These are phyloP conservation scores for Symmetrospora coprosmae DNA, from an alignment of 768 basidiomycete genomes.

Conservation along the genomic window DNA sequence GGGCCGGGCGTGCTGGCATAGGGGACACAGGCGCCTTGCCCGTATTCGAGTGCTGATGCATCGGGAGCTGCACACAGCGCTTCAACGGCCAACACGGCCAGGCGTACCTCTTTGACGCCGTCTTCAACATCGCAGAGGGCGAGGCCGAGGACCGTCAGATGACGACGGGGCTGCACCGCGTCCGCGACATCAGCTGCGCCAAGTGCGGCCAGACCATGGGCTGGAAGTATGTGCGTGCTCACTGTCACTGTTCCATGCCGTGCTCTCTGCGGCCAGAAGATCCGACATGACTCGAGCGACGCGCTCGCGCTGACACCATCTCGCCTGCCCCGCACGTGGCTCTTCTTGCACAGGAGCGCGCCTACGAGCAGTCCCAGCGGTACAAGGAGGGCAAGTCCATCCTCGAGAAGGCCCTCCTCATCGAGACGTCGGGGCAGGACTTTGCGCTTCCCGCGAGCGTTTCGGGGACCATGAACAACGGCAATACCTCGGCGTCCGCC, in stretches of 20 bases:
- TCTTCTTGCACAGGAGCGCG: constrained; percentile 67
- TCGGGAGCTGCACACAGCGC: neutral
- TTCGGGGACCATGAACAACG: neutral
- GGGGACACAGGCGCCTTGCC: neutral
- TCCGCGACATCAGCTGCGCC: constrained; percentile 84
- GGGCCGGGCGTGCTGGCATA: neutral
- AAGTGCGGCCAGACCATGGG: constrained; percentile 77
- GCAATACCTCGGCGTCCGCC: neutral
- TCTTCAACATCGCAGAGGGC: constrained; percentile 64
- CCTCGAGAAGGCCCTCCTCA: constrained; percentile 47
- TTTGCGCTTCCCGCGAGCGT: neutral
- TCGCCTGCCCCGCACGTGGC: too few species aligned
- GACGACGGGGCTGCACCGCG: constrained; percentile 93
- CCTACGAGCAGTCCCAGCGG: constrained; percentile 76
- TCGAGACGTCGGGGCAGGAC: neutral
- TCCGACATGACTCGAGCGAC: too few species aligned
- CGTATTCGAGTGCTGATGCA: neutral
- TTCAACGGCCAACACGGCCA: constrained; percentile 21
- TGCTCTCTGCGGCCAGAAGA: too few species aligned
- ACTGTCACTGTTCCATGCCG: neutral
- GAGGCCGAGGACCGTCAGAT: constrained; percentile 81
- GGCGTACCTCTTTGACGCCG: constrained; percentile 17
- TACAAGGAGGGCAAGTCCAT: constrained; percentile 99
- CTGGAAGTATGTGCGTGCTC: constrained; percentile 84
- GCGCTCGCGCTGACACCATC: too few species aligned